Evolutionary conservation across 108 stramenopile species (phyloP).

Genomic region (Nannochloropsis granulata): DNA sequence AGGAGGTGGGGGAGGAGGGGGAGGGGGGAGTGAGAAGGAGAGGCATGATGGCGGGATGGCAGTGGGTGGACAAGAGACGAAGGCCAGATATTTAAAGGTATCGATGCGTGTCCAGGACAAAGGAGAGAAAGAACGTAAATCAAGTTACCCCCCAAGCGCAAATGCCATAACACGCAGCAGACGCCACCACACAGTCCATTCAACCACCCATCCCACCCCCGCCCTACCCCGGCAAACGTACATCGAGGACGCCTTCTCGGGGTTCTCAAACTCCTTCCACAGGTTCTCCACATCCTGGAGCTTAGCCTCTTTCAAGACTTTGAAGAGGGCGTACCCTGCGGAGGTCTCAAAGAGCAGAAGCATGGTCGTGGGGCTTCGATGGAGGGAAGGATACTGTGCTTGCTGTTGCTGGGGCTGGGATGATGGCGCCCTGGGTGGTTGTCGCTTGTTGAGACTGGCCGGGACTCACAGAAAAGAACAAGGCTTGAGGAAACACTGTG

Average conservation of each 20-base stretch:
- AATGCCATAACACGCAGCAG: no score
- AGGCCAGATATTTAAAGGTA: not conserved
- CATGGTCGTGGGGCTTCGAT: constrained; percentile 43
- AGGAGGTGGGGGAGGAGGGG: not conserved
- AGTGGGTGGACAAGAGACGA: not conserved
- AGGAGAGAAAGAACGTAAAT: no score
- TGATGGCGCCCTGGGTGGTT: no score
- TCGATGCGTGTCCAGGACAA: no score
- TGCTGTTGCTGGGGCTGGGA: no score
- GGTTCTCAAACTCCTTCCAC: constrained; percentile 67
- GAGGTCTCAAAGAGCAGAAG: constrained; percentile 97
- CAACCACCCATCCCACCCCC: not conserved
- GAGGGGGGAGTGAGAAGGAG: not conserved
- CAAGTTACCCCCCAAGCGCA: no score
- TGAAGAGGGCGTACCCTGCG: constrained; percentile 96
- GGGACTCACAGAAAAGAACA: no score
- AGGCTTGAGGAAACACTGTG: no score
- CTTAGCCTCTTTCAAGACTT: constrained; percentile 44
- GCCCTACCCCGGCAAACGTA: not conserved
- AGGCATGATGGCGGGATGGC: not conserved
- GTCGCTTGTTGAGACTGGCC: no score
- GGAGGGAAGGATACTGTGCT: not conserved
- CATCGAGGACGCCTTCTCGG: constrained; percentile 53
- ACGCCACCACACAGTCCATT: not conserved
- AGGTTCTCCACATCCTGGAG: constrained; percentile 78